A percentile compares a stretch with the other conserved stretches of the same genome.
These are phyloP conservation scores for Friedmanniomyces simplex DNA, from an alignment of 495 filamentous ascomycete genomes.

Conservation along the genomic window DNA sequence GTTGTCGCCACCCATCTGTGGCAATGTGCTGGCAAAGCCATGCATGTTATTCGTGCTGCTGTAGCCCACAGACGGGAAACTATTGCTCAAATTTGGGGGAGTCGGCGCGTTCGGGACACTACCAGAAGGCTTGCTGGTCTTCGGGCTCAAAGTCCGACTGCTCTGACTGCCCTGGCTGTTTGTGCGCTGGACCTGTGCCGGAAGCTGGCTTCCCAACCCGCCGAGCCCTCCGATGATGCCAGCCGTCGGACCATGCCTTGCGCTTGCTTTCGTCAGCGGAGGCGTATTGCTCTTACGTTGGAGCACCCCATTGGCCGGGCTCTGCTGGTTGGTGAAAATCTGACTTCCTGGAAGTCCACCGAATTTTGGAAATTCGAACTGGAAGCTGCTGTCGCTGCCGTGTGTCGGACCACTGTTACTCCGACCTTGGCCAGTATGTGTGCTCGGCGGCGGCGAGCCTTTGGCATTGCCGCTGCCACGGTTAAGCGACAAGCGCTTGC, in stretches of 20 bases:
- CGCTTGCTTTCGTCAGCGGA: not conserved
- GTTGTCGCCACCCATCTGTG: conserved; percentile 13
- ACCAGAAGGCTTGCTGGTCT: not conserved
- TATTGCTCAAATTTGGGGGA: not conserved
- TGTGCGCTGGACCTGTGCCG: not conserved
- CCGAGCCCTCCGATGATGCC: not conserved
- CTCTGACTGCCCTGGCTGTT: conserved; percentile 27
- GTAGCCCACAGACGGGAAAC: conserved; percentile 8
- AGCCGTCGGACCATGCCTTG: conserved; percentile 1
- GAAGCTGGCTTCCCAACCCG: not conserved
- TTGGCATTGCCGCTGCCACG: conserved; percentile 30
- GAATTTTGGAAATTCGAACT: conserved; percentile 92
- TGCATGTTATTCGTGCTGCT: conserved; percentile 19
- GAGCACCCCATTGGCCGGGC: conserved; percentile 16
- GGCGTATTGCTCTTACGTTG: conserved; percentile 10
- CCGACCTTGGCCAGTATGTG: conserved; percentile 25
- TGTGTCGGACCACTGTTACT: conserved; percentile 9
- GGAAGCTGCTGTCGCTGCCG: conserved; percentile 52
- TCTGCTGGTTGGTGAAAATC: conserved; percentile 40
- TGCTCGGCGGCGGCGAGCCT: conserved; percentile 39
- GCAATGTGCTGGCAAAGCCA: conserved; percentile 17
- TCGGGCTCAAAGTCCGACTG: conserved; percentile 26
- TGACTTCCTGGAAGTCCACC: conserved; percentile 63
- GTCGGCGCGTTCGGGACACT: conserved; percentile 1
- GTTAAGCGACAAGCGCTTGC: conserved; percentile 64